Evolutionary conservation across 495 filamentous ascomycete species (phyloP), one percentile per base, ranked within the genome.

Genomic region (Margaritispora aquatica): DNA sequence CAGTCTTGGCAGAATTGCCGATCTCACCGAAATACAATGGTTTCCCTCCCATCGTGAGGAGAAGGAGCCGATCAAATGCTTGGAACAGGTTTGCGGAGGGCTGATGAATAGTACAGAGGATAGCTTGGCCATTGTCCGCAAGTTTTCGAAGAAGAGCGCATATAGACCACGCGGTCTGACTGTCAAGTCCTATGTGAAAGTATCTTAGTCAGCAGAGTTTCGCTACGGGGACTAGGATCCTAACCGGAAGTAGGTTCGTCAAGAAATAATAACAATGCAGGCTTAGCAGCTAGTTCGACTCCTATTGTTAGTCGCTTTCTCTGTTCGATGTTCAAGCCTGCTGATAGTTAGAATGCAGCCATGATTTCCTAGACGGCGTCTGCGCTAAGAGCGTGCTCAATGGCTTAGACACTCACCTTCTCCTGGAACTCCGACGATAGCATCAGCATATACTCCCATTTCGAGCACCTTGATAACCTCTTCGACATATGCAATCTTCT

Each of bases 21-120:
- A 92, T 86, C 1, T 88, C 82, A 36, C 88, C 88, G 67, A 89
- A 92, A 71, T 93, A 92, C n/a, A 92, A 86, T 0, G 87, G 85
- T 65, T 75, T 80, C 22, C 89, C 88, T 58, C 86, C 88, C 13
- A 71, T 76, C 10, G 83, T 83, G 15, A 90, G 73, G 65, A 90
- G 86, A 3, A 90, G 73, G 11, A 97, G 79, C 17, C 88, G 83
- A 66, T 97, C 92, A 67, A 97, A 97, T 54, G 87, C 82, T 68
- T 95, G 86, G 77, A 97, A 94, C 41, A 97, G 79, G 74, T 92
- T 88, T 41, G 90, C 89, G 0, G 89, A 93, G 4, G 91, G 91
- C 66, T 97, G 92, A 70, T 97, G 92, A 60, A 97, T 96, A 15
- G 91, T 96, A 71, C 90, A 95, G 19, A 96, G 82, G 72, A 96